Evolutionary conservation across 1,139 yeast species (phyloP).

Genomic region (Wickerhamiella infanticola): DNA sequence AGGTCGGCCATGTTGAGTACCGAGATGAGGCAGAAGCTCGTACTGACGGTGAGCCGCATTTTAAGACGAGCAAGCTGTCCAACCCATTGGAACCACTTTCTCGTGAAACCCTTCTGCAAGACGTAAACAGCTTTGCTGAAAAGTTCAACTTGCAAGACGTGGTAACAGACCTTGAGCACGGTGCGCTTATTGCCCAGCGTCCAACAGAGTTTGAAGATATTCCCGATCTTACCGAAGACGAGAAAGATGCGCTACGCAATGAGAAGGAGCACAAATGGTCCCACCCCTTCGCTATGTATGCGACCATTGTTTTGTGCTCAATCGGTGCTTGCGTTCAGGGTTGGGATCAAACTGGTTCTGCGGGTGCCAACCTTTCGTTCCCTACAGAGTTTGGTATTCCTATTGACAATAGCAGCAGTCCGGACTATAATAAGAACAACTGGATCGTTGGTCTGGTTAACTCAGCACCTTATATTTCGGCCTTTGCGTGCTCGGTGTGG

Average conservation of each 20-base stretch:
- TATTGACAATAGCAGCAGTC: conserved; percentile 10
- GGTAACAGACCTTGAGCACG: conserved; percentile 48
- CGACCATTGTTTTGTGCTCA: conserved; percentile 57
- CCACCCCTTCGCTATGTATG: conserved; percentile 43
- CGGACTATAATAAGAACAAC: conserved; percentile 31
- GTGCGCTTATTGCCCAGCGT: conserved; percentile 59
- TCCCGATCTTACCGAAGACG: conserved; percentile 47
- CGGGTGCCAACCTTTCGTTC: conserved; percentile 67
- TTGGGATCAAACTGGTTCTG: conserved; percentile 78
- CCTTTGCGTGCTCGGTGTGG: conserved; percentile 60
- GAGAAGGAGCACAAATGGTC: conserved; percentile 51
- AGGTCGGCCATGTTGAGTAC: conserved; percentile 1
- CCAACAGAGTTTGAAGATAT: conserved; percentile 29
- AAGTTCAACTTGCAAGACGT: conserved; percentile 39
- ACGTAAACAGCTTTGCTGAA: conserved; percentile 56
- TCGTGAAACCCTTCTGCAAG: conserved; percentile 47
- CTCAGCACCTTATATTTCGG: conserved; percentile 69
- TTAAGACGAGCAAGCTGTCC: neutral
- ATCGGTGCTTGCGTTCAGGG: conserved; percentile 90
- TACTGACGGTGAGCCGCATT: neutral
- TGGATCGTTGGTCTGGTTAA: conserved; percentile 65
- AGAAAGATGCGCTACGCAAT: conserved; percentile 35
- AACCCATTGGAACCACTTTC: conserved; percentile 50
- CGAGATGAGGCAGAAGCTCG: neutral
- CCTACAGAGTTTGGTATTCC: conserved; percentile 42